Evolutionary conservation across 306 rosid species (phyloP), one percentile per base, ranked within the genome.

Genomic region (Prunus mira): DNA sequence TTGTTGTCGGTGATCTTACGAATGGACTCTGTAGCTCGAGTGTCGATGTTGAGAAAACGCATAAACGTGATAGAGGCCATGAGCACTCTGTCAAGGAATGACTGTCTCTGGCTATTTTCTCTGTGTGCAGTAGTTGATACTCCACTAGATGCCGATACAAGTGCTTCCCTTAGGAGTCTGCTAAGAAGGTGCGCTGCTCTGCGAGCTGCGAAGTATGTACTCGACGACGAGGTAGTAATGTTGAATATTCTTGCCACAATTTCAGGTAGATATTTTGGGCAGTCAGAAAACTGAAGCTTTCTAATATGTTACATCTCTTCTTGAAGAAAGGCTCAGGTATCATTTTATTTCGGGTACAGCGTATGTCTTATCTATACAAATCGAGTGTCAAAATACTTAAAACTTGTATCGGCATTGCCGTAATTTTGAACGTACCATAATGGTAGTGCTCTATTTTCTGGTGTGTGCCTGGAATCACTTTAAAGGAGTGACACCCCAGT

Each of bases 181-280:
- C 91, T 95, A 47, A 86, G 97, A 7, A 92, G 90, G 86, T 86
- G 99, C 54, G 96, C 97, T 13, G 76, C 82, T 76, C 75, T 92
- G 64, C 90, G 92, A 28, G 91, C 97, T 17, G 83, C 67, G 19
- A 95, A 95, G 85, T 58, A 82, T 46, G 86, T 73, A 24, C 79
- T 80, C 3, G 96, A 92, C 25, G 96, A 90, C 0, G 92, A 95
- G 88, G 87, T 85, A 63, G 82, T 86, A 41, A 90, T 90, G 97
- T 77, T 92, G 76, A 95, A 90, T 69, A 88, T 95, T 79, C 84
- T 95, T 41, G 83, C 86, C 78, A 81, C 93, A 22, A 82, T 95
- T 79, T 81, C 92, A 1, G 97, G 97, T 7, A 86, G 84, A 85
- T 92, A 85, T 82, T 95, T 89, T 28, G 97, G 96, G 80, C 99